These are phyloP conservation scores for Amphibolis antarctica DNA, from an alignment of 106 monocot species.

Conservation along the genomic window DNA sequence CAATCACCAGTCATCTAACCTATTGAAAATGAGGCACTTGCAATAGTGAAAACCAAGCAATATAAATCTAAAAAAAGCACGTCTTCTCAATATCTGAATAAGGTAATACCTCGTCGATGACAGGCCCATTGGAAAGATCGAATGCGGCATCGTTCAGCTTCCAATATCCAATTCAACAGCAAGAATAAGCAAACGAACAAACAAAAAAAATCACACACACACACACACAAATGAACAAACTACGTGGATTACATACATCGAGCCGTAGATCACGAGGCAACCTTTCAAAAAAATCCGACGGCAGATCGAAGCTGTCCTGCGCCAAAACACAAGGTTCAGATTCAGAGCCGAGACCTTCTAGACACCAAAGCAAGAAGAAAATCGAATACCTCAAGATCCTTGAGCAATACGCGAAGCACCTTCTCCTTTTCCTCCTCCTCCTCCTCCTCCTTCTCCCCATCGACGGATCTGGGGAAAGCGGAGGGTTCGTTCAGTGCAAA, in stretches of 20 bases:
- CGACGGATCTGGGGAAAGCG: constrained; percentile 33
- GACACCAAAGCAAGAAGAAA: neutral
- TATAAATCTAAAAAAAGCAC: neutral
- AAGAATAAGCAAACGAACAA: neutral
- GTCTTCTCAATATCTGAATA: neutral
- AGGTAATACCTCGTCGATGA: constrained; percentile 57
- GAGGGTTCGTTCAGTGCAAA: constrained; percentile 49
- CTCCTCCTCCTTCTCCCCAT: constrained; percentile 8
- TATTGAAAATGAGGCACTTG: neutral
- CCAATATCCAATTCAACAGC: neutral
- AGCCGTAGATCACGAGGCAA: constrained; percentile 78
- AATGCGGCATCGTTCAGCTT: constrained; percentile 95
- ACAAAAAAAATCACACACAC: neutral
- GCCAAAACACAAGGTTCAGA: neutral
- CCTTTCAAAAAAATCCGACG: constrained; percentile 58
- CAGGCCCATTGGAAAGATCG: constrained; percentile 81
- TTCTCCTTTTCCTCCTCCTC: neutral
- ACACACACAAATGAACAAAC: neutral
- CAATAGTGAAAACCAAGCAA: neutral
- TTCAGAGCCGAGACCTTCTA: constrained; percentile 4
- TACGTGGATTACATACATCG: constrained; percentile 37
- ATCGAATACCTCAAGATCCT: constrained; percentile 57
- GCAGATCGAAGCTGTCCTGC: constrained; percentile 63
- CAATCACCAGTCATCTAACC: too few species aligned
- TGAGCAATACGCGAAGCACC: constrained; percentile 44